phyloP scores from a whole-genome alignment of 2,329 filamentous ascomycete genomes.

The Sclerotinia sclerotiorum region DNA sequence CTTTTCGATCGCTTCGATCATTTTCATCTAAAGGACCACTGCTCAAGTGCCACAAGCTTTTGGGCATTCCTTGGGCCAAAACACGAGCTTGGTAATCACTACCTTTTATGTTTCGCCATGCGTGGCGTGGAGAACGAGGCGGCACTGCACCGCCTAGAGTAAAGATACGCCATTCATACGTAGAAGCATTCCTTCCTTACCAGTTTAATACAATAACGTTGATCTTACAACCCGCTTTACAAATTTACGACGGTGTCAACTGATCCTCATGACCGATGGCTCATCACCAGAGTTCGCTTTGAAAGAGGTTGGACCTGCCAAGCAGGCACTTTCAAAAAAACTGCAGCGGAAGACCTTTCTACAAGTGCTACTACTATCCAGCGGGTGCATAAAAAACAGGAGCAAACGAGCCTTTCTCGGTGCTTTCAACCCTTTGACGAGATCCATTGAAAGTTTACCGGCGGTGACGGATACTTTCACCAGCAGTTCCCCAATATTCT shows the following conservation, averaged over 20 bases:
- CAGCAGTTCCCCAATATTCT: background rate
- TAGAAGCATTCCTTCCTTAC: background rate
- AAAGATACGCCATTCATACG: background rate
- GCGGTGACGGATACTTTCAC: slow-evolving; percentile 1
- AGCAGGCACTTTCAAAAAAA: background rate
- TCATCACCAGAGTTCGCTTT: background rate
- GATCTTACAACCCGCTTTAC: too few species aligned
- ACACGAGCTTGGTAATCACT: background rate
- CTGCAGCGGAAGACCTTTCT: slow-evolving; percentile 14
- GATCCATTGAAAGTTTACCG: slow-evolving; percentile 4
- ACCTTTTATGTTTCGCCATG: background rate
- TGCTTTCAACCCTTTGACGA: background rate
- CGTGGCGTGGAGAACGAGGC: too few species aligned
- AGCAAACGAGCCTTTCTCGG: background rate
- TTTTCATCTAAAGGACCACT: background rate
- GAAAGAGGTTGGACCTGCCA: background rate
- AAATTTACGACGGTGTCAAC: background rate
- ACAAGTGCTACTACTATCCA: background rate
- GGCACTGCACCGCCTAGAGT: background rate
- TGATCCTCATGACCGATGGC: background rate
- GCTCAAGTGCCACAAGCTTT: too few species aligned
- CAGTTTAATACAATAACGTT: too few species aligned
- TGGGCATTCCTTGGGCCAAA: background rate
- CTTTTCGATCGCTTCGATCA: background rate
- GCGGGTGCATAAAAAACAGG: background rate